phyloP scores from a whole-genome alignment of 768 basidiomycete genomes.

The Plicaturopsis crispa region DNA sequence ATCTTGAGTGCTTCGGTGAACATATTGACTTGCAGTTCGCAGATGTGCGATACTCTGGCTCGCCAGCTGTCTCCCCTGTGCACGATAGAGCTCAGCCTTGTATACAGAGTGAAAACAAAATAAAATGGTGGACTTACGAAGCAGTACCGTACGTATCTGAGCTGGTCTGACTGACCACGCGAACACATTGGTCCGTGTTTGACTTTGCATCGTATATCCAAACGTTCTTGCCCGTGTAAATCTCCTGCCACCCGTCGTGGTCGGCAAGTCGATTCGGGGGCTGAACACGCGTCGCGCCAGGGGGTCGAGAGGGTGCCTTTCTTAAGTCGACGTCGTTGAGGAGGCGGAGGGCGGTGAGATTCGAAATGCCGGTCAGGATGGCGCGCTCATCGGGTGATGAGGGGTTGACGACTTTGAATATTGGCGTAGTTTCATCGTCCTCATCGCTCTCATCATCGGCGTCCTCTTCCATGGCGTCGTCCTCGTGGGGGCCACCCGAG shows the following conservation, averaged over 20 bases:
- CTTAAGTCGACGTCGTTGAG: constrained; percentile 68
- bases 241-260: constrained; percentile 61
- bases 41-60: constrained; percentile 58
- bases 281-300: constrained; percentile 35
- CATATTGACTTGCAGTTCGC: constrained; percentile 67
- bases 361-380: constrained; percentile 45
- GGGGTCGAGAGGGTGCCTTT: constrained; percentile 37
- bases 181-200: constrained; percentile 57
- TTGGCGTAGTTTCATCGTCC: constrained; percentile 23
- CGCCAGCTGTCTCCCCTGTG: constrained; percentile 81
- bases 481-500: constrained; percentile 14
- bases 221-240: constrained; percentile 57
- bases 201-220: constrained; percentile 74
- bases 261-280: constrained; percentile 57
- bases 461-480: constrained; percentile 16
- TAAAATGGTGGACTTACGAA: constrained; percentile 41
- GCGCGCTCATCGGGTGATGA: constrained; percentile 30
- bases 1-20: constrained; percentile 54
- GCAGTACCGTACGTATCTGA: constrained; percentile 72
- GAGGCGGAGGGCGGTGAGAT: constrained; percentile 57
- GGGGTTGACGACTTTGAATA: constrained; percentile 49
- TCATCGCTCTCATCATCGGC: constrained; percentile 19
- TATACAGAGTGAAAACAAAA: constrained; percentile 8
- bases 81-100: no score
- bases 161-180: constrained; percentile 55